phyloP scores from a whole-genome alignment of 2,329 filamentous ascomycete genomes.

The Colletotrichum cordylinicola region DNA sequence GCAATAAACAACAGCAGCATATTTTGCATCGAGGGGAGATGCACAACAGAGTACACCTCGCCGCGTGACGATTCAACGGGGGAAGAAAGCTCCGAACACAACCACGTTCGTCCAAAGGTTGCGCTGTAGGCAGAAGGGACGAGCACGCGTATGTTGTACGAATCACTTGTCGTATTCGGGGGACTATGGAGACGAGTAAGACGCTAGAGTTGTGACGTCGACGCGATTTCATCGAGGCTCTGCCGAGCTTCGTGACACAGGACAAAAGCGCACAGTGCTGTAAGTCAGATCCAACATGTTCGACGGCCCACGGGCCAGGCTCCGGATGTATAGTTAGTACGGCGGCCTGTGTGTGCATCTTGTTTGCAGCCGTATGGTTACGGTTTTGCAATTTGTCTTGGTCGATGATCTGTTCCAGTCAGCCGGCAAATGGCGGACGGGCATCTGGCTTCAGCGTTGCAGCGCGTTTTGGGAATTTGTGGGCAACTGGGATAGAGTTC shows the following conservation, averaged over 20 bases:
- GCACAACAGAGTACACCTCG: not conserved
- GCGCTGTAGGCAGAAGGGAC: not conserved
- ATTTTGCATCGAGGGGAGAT: not conserved
- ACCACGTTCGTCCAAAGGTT: not conserved
- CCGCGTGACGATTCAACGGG: not conserved
- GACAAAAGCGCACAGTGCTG: not conserved
- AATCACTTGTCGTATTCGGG: not conserved
- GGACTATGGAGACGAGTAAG: not conserved
- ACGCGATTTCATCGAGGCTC: not conserved
- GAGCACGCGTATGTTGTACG: not conserved
- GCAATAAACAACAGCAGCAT: not conserved
- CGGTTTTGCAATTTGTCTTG: not conserved
- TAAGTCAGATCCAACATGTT: not conserved
- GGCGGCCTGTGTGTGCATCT: not conserved
- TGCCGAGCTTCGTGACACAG: not conserved
- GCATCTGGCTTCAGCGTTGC: not conserved
- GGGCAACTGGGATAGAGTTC: slow-evolving; percentile 14
- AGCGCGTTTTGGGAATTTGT: not conserved
- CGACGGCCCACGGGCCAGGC: not conserved
- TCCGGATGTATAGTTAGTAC: not conserved
- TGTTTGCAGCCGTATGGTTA: not conserved
- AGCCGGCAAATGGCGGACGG: not conserved
- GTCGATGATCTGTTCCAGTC: not conserved
- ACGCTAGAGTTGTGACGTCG: not conserved
- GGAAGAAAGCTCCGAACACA: not conserved